Evolutionary conservation across 768 basidiomycete species (phyloP), one percentile per base, ranked within the genome.

Genomic region (Pleurotus salmoneostramineus): DNA sequence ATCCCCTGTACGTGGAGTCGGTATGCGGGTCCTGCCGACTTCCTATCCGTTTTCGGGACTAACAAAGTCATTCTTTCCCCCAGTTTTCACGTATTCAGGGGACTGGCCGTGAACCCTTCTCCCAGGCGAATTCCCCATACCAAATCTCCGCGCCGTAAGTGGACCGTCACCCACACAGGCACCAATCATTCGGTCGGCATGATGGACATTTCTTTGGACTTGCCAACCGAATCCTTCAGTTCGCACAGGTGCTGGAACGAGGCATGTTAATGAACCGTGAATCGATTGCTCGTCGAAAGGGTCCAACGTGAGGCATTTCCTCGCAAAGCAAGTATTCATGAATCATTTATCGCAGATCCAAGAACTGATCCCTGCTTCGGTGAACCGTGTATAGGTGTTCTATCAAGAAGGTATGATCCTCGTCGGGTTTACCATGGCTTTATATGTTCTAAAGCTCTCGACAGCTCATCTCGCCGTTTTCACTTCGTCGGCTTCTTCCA

Each of bases 341-440:
- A 5, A 7, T 17, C 44, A 2, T 14, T 17, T 17, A 45, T 45
- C 44, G 11, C 17, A 15, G 44, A 45, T 45, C 40, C 21, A 27
- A 27, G 21, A 27, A 27, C 21, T 27, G 21, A 27, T 27, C 21
- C 21, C 21, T 27, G 21, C 21, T 27, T 27, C 21, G 21, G 21
- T 27, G 21, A 27, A 27, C 21, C 21, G 21, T 27, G 21, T 27
- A 27, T 27, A 27, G 21, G 21, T 27, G n/a, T 40, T 40, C 37
- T 40, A 40, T 40, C n/a, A 8, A 40, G 37, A 40, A 40, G 8
- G 10, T 10, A 40, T n/a, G 37, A 40, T 42, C 37, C 15, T 42
- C 40, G 32, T 55, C 52, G 52, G 52, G 6, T 55, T 55, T 44
- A 44, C 52, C 50, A 33, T 55, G 52, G 52, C 27, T 12, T 12